phyloP scores from a whole-genome alignment of 148 eudicot genomes.

The Arctostaphylos glauca region DNA sequence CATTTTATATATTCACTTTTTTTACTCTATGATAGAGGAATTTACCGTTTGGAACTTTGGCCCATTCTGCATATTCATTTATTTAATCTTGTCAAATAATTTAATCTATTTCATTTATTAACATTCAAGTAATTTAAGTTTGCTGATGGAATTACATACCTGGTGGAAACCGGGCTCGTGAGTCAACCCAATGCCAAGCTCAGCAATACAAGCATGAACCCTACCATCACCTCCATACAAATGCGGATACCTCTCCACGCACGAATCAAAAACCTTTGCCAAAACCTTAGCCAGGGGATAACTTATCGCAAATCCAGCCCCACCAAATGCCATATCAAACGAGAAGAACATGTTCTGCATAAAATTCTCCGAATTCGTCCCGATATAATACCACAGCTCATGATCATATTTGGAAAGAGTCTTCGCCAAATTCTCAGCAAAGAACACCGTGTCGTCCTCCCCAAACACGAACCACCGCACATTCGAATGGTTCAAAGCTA shows the following conservation, averaged over 20 bases:
- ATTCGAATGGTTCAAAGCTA: slow-evolving; percentile 40
- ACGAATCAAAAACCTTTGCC: slow-evolving; percentile 69
- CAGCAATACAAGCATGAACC: slow-evolving; percentile 64
- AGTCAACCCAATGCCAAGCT: slow-evolving; percentile 70
- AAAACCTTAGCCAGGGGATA: slow-evolving; percentile 69
- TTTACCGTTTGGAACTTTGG: too few relatives aligned
- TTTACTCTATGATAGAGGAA: too few relatives aligned
- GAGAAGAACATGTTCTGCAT: slow-evolving; percentile 51
- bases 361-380: slow-evolving; percentile 59
- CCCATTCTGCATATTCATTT: too few relatives aligned
- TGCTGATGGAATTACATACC: slow-evolving; percentile 33
- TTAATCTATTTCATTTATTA: too few relatives aligned
- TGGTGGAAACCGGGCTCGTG: slow-evolving; percentile 84
- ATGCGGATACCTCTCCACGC: slow-evolving; percentile 65
- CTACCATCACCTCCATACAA: slow-evolving; percentile 75
- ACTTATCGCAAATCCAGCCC: slow-evolving; percentile 87
- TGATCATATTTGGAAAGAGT: slow-evolving; percentile 72
- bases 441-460: slow-evolving; percentile 76
- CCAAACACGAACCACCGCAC: slow-evolving; percentile 87
- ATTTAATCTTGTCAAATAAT: too few relatives aligned
- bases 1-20: too few relatives aligned
- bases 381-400: slow-evolving; percentile 60
- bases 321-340: slow-evolving; percentile 71
- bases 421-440: slow-evolving; percentile 58
- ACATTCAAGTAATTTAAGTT: too few relatives aligned